Percentiles rank a stretch among this genome's conserved stretches.
Evolutionary conservation across 2,329 filamentous ascomycete species (phyloP).

Genomic region (Cladophialophora psammophila): DNA sequence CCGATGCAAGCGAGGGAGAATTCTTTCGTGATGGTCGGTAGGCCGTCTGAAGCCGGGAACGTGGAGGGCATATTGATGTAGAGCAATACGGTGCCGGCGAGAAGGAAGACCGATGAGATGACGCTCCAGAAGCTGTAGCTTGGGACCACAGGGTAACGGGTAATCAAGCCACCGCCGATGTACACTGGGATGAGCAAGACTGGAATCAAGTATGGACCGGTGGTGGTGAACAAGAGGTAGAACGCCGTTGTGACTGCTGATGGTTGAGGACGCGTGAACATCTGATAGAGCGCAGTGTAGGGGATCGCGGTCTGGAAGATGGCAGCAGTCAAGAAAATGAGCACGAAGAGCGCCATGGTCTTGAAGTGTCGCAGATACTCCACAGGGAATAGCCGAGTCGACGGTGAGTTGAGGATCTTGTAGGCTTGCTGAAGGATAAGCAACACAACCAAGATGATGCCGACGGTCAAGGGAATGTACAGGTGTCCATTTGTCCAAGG

Average conservation of each 20-base stretch:
- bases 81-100: conserved; percentile 25
- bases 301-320: conserved; percentile 27
- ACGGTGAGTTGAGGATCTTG: conserved; percentile 12
- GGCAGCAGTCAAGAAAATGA: conserved; percentile 25
- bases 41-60: conserved; percentile 10
- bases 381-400: conserved; percentile 23
- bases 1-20: conserved; percentile 34
- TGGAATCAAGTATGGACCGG: conserved; percentile 28
- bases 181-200: conserved; percentile 26
- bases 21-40: conserved; percentile 24
- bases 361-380: conserved; percentile 27
- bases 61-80: conserved; percentile 25
- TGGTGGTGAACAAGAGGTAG: conserved; percentile 31
- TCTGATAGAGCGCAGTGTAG: conserved; percentile 31
- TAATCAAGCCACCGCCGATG: conserved; percentile 31
- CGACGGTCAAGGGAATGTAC: conserved; percentile 22
- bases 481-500: conserved; percentile 24
- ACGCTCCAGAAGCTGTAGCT: conserved; percentile 33
- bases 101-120: conserved; percentile 27
- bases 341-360: conserved; percentile 23
- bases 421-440: conserved; percentile 27
- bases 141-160: conserved; percentile 18
- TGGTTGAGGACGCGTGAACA: conserved; percentile 24
- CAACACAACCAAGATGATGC: conserved; percentile 16
- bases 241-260: conserved; percentile 25